phyloP scores from a whole-genome alignment of 805 yeast genomes.

The Tetrapisispora taiwanensis region DNA sequence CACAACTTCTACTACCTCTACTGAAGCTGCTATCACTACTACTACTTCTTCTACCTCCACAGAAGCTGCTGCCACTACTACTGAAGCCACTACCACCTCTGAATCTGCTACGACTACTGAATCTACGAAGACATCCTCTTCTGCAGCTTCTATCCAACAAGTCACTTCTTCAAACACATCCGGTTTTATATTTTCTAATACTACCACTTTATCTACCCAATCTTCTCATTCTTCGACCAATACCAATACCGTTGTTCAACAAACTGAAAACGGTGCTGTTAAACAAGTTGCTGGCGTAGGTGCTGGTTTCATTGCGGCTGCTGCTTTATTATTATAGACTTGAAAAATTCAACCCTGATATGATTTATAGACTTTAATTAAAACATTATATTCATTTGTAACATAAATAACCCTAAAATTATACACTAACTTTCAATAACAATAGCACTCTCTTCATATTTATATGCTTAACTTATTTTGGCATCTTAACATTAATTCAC shows the following conservation, averaged over 20 bases:
- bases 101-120: neutral
- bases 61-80: constrained; percentile 9
- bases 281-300: constrained; percentile 4
- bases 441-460: too few species aligned
- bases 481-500: too few species aligned
- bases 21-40: constrained; percentile 1
- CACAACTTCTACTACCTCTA: constrained; percentile 3
- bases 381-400: neutral
- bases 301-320: constrained; percentile 5
- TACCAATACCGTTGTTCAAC: constrained; percentile 1
- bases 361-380: neutral
- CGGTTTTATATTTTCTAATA: neutral
- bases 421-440: too few species aligned
- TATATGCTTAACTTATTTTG: too few species aligned
- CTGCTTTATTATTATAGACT: constrained; percentile 6
- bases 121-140: constrained; percentile 7
- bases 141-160: neutral
- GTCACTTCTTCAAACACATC: neutral
- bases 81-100: neutral
- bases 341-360: too few species aligned
- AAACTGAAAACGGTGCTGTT: constrained; percentile 7
- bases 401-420: neutral
- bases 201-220: neutral
- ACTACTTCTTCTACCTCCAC: constrained; percentile 4
- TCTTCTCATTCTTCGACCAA: neutral